phyloP scores from a whole-genome alignment of 306 rosid species.

The Pterocarpus macrocarpus region DNA sequence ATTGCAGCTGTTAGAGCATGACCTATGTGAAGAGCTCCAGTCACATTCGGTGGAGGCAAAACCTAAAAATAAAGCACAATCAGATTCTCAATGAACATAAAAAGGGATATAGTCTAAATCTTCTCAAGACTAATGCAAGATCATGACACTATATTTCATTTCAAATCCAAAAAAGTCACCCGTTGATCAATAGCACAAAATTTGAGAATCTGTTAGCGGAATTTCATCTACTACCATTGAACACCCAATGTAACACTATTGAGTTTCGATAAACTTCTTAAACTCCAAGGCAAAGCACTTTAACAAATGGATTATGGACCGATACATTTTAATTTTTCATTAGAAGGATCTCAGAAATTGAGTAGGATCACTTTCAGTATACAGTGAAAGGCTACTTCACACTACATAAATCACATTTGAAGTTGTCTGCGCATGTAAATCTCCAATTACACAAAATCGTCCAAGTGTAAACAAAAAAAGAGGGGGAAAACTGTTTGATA shows the following conservation, averaged over 20 bases:
- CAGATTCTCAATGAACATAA: conserved; percentile 9
- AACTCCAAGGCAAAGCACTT: conserved; percentile 2
- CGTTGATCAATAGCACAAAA: not conserved
- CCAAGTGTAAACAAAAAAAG: no score
- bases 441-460: not conserved
- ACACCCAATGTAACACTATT: not conserved
- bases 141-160: conserved; percentile 28
- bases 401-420: conserved; percentile 25
- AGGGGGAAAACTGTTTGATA: not conserved
- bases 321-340: conserved; percentile 1
- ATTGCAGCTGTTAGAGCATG: conserved; percentile 96
- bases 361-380: conserved; percentile 30
- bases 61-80: conserved; percentile 62
- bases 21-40: conserved; percentile 97
- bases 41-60: conserved; percentile 96
- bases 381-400: conserved; percentile 31
- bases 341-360: not conserved
- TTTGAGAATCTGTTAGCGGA: conserved; percentile 29
- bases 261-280: conserved; percentile 31
- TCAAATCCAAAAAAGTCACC: conserved; percentile 4
- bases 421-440: conserved; percentile 14
- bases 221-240: conserved; percentile 8
- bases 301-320: not conserved
- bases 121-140: conserved; percentile 31
- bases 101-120: not conserved